These are phyloP conservation scores for Mycena sp. DNA, from an alignment of 1,284 basidiomycete species.

Conservation along the genomic window DNA sequence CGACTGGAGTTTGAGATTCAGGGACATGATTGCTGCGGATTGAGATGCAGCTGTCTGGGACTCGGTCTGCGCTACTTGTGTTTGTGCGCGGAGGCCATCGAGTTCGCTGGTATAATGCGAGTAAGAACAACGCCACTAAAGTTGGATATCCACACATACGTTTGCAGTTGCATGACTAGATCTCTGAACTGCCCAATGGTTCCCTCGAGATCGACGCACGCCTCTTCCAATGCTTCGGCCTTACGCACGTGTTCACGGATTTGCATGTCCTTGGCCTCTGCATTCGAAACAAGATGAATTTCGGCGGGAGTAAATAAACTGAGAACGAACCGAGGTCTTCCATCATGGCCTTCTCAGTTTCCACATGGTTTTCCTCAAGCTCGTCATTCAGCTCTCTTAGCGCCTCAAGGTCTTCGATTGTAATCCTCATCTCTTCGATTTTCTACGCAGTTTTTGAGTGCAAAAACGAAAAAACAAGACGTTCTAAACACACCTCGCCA, in stretches of 20 bases:
- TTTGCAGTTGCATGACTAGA: constrained; percentile 84
- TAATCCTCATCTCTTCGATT: constrained; percentile 93
- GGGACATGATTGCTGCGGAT: constrained; percentile 86
- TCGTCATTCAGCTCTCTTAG: constrained; percentile 97
- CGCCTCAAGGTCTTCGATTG: constrained; percentile 95
- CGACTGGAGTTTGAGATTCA: constrained; percentile 93
- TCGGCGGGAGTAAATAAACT: neutral
- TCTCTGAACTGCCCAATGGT: constrained; percentile 94
- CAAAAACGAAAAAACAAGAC: constrained; percentile 4
- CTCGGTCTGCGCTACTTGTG: constrained; percentile 85
- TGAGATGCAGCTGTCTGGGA: constrained; percentile 80
- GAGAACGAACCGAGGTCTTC: constrained; percentile 81
- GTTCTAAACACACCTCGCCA: constrained; percentile 69
- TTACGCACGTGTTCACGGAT: constrained; percentile 75
- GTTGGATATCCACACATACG: constrained; percentile 44
- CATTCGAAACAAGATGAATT: neutral
- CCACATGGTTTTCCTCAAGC: constrained; percentile 95
- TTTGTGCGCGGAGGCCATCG: constrained; percentile 82
- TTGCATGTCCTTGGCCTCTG: constrained; percentile 78
- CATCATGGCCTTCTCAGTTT: constrained; percentile 92
- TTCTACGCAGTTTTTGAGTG: constrained; percentile 64
- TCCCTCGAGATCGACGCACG: constrained; percentile 84
- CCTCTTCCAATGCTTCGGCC: constrained; percentile 77
- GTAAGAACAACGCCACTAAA: neutral
- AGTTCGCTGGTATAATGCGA: constrained; percentile 70